Conservation (phyloP, 179 eudicot genomes). For the Silene vulgaris region DNA sequence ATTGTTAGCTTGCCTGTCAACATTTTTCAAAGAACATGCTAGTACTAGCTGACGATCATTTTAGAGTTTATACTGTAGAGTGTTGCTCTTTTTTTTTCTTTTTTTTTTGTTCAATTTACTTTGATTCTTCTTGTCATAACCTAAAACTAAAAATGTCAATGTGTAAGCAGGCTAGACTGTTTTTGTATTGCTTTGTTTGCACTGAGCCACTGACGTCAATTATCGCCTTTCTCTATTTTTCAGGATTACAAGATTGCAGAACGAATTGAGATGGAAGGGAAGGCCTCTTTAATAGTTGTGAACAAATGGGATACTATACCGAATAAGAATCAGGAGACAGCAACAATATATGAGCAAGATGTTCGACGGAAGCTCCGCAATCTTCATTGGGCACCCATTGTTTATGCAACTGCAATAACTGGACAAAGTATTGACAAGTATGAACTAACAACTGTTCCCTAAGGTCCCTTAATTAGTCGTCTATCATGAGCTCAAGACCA, state of each 20-base stretch:
- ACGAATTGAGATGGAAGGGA: conserved; percentile 89
- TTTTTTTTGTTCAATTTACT: not conserved
- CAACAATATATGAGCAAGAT: conserved; percentile 72
- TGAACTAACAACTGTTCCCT: conserved; percentile 25
- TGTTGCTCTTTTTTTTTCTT: not conserved
- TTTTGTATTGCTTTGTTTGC: not conserved
- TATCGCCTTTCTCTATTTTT: conserved; percentile 14
- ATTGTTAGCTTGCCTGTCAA: too few relatives aligned
- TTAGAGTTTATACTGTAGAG: not conserved
- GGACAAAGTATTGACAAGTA: conserved; percentile 90
- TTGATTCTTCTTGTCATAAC: not conserved
- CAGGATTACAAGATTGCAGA: conserved; percentile 97
- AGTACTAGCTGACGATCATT: not conserved
- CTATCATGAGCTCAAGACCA: not conserved
- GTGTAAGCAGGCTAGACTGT: not conserved
- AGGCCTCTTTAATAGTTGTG: conserved; percentile 89
- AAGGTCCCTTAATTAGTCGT: not conserved
- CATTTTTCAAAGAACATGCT: too few relatives aligned
- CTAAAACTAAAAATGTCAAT: not conserved
- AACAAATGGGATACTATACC: conserved; percentile 99
- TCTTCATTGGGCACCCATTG: conserved; percentile 97
- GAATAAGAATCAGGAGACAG: conserved; percentile 75
- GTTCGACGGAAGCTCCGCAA: conserved; percentile 75
- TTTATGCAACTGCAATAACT: conserved; percentile 86
- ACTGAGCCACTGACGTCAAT: conserved; percentile 3